Evolutionary conservation across 768 basidiomycete genomes (phyloP), one percentile per base, ranked within the genome.

Genomic region (Leccinum broughii): DNA sequence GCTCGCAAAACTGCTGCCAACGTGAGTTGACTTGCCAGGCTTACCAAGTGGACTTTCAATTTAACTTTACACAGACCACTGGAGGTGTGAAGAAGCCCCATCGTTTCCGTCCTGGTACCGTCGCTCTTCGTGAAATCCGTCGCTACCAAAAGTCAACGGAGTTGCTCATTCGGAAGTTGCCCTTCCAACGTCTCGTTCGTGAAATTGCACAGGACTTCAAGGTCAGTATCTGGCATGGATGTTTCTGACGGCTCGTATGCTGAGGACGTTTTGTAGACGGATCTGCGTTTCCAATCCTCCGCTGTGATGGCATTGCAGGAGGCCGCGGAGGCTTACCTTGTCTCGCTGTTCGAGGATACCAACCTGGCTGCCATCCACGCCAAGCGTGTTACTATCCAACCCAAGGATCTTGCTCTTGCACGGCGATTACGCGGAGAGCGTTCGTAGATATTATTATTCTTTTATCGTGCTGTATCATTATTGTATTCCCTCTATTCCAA

Each of bases 21-120:
- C 57, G 82, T 83, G 50, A 67, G 78, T 67, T 44, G 65, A 2
- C 4, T 52, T 39, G 17, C 46, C 46, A 11, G 59, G 6, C 39
- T n/a, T 17, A 57, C 49, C 1, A 0, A 2, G 13, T 22, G 13
- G 3, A 34, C 11, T 6, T 10, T 39, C 11, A 4, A 15, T 20
- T 61, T 20, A 50, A 60, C 11, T 22, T 57, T n/a, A 59, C 56
- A 61, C 77, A 81, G 74, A 76, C 86, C 41, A 84, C 91, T 63
- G 92, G 92, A 80, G 92, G 92, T 83, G 92, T 93, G 63, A 93
- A 93, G 89, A 94, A 93, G 83, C 92, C 90, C 64, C 92, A 93
- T 81, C 84, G 90, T 61, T 92, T 90, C 83, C 80, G 86, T 68
- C 86, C 86, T 51, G 85, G 92, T 78, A 93, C 92, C 34, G 93